Base-by-base conservation (phyloP, 345 rosid genomes). In the Trapa incisa region DNA sequence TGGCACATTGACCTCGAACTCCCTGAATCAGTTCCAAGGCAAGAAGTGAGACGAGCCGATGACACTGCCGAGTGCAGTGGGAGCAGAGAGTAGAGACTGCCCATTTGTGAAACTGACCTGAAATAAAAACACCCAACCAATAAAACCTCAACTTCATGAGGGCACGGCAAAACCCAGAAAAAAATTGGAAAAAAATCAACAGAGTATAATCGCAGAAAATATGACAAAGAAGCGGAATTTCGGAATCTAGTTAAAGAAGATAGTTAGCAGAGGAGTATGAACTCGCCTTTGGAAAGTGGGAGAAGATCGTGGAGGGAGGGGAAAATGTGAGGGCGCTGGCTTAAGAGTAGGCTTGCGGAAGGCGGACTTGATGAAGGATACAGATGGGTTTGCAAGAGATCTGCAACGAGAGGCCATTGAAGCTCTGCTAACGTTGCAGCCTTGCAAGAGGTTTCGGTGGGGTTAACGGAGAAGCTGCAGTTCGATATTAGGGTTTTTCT, bases 1-100 rank as follows among this genome's bases (percentile, higher is more conserved):
- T 89, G 98, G 84, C 93, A 88, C 86, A 89, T 77, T 37, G 96
- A 92, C 80, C 96, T 83, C 29, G 96, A 86, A 66, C 83, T 81
- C 71, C 52, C 80, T 33, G 96, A 74, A 81, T 92, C 93, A 53
- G 85, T 73, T 67, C 98, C 91, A 2, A 92, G 96, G 80, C 97
- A 88, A 4, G 97, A 88, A 16, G 93, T 88, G 67, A 89, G 83
- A 77, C 93, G 83, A 73, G 98, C 96, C 1, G 98, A 81, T 53
- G 98, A 77, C 38, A 89, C 91, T 2, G 89, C 96, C 5, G 85
- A 79, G 81, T 92, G 77, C 69, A 92, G 80, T 8, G 98, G 97
- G 58, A 89, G 86, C 76, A 92, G 80, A 72, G 97, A 89, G 68
- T 89, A 93, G 72, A 89, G 78, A 68, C 80, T 78, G 16, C 92